These are phyloP conservation scores for Antarctomyces pellizariae DNA, from an alignment of 495 filamentous ascomycete genomes.

Conservation along the genomic window DNA sequence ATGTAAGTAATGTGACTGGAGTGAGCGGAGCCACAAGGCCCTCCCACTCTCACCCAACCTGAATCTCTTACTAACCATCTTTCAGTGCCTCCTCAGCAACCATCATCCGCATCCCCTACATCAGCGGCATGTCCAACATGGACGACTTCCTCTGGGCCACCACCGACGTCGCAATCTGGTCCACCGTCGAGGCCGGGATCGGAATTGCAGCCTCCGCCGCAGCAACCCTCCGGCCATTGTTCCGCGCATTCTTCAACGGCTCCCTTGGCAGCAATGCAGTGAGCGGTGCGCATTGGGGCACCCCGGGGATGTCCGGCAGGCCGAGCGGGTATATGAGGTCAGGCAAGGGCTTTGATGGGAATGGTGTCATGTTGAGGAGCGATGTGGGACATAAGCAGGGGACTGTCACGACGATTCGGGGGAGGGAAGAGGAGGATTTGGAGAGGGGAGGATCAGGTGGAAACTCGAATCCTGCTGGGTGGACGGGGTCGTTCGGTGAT, in stretches of 20 bases:
- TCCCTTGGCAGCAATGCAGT: not conserved
- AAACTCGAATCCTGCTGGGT: not conserved
- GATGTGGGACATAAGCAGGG: not conserved
- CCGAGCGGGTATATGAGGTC: not conserved
- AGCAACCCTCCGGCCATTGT: slow-evolving; percentile 14
- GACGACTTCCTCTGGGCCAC: slow-evolving; percentile 14
- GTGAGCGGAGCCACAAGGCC: slow-evolving; percentile 2
- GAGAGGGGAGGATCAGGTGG: not conserved
- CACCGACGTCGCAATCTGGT: slow-evolving; percentile 14
- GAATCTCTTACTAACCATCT: slow-evolving; percentile 1
- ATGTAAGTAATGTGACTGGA: slow-evolving; percentile 15
- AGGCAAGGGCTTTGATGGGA: not conserved
- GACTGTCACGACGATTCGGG: not conserved
- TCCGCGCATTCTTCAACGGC: slow-evolving; percentile 7
- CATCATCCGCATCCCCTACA: slow-evolving; percentile 19
- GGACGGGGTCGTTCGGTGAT: not conserved
- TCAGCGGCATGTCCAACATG: slow-evolving; percentile 11
- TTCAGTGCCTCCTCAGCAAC: slow-evolving; percentile 12
- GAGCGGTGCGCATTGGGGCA: not conserved
- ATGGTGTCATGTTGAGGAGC: not conserved
- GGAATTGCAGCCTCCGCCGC: slow-evolving; percentile 12
- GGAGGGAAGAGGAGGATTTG: too few relatives aligned
- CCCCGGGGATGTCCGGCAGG: not conserved
- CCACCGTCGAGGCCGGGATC: slow-evolving; percentile 13
- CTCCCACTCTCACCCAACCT: slow-evolving; percentile 1